A percentile compares a stretch with the other conserved stretches of the same genome.
Conservation (phyloP, 2,329 filamentous ascomycete species). For the Xylaria sp. region DNA sequence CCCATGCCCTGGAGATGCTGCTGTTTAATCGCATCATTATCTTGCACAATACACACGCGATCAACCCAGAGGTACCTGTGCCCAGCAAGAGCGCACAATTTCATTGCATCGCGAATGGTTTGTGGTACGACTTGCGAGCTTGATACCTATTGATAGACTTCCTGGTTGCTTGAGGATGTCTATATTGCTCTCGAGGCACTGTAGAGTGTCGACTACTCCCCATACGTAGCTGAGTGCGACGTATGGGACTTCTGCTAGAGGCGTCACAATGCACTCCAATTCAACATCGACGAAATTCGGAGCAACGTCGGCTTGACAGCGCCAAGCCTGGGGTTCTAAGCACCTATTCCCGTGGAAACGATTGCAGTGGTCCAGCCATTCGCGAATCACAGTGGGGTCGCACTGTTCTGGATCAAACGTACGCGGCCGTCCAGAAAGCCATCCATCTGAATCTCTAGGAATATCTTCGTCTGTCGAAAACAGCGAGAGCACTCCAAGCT, state of each 20-base stretch:
- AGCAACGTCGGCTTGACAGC: background rate
- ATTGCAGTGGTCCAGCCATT: conserved; percentile 6
- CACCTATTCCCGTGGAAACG: conserved; percentile 4
- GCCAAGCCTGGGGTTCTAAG: conserved; percentile 2
- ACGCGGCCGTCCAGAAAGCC: conserved; percentile 8
- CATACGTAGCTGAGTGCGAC: conserved; percentile 21
- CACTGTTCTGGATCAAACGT: conserved; percentile 9
- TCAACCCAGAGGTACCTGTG: conserved; percentile 19
- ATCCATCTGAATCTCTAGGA: background rate
- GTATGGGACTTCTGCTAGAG: background rate
- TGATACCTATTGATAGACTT: background rate
- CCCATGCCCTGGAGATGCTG: conserved; percentile 9
- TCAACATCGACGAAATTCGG: conserved; percentile 8
- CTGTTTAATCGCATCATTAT: background rate
- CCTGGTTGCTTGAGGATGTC: background rate
- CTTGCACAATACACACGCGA: conserved; percentile 11
- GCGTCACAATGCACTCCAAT: conserved; percentile 10
- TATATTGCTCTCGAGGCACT: conserved; percentile 6
- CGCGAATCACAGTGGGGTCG: background rate
- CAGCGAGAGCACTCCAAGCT: background rate
- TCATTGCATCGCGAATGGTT: conserved; percentile 15
- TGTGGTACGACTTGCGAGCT: background rate
- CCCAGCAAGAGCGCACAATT: background rate
- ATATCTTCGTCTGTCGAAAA: conserved; percentile 5
- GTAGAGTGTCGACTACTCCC: conserved; percentile 9